phyloP scores from a whole-genome alignment of 2,329 filamentous ascomycete species.

The Talaromyces sp. region DNA sequence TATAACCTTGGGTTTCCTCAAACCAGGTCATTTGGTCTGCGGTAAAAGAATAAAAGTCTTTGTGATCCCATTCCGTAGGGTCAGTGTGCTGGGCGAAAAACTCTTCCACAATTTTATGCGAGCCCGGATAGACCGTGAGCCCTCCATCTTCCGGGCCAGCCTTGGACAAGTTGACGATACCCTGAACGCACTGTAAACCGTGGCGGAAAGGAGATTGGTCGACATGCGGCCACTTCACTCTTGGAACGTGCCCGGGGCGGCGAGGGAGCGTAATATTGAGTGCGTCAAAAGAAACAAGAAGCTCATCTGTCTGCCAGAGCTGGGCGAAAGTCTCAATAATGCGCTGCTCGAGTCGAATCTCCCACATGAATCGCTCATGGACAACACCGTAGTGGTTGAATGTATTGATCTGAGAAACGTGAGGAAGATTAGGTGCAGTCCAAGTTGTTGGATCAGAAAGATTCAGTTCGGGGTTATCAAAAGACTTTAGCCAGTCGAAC shows the following conservation, averaged over 20 bases:
- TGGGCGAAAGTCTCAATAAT: background rate
- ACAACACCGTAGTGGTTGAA: background rate
- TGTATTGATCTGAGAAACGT: background rate
- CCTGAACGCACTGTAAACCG: background rate
- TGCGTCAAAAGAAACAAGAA: background rate
- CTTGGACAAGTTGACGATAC: background rate
- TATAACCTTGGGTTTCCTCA: background rate
- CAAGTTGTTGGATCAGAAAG: background rate
- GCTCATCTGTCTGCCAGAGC: background rate
- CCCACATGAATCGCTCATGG: slow-evolving; percentile 1
- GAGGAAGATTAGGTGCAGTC: background rate
- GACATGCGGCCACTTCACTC: background rate
- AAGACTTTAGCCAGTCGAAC: background rate
- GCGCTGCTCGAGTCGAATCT: background rate
- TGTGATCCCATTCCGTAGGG: background rate
- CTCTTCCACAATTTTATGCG: background rate
- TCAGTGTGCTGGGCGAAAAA: background rate
- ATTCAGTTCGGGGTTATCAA: background rate
- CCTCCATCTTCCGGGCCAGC: background rate
- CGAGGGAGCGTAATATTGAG: background rate
- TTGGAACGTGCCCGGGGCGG: background rate
- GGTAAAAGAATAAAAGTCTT: background rate
- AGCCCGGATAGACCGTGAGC: background rate
- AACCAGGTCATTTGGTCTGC: background rate
- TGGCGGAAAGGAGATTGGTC: background rate